Evolutionary conservation across 805 yeast species (phyloP).

Genomic region (Metschnikowia cubensis): DNA sequence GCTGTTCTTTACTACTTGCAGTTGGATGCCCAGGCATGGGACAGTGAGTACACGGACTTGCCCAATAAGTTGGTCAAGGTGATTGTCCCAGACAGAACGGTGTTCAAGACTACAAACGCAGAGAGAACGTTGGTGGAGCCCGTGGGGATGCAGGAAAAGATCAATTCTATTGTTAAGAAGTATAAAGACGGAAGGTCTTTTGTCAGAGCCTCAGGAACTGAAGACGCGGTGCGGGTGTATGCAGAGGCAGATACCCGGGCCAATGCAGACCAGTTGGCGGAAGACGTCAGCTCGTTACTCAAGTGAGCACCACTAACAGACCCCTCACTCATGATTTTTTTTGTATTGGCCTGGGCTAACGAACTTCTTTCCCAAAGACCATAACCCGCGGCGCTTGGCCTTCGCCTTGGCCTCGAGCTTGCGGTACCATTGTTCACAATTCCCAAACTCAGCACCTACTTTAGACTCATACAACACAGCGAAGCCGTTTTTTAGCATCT

Average conservation of each 20-base stretch:
- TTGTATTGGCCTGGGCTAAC: constrained; percentile 81
- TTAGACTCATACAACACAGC: constrained; percentile 88
- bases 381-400: constrained; percentile 56
- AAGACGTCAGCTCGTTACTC: constrained; percentile 27
- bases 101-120: constrained; percentile 83
- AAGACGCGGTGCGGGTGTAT: constrained; percentile 93
- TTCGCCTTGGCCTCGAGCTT: constrained; percentile 60
- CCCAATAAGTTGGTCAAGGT: constrained; percentile 85
- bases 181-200: constrained; percentile 72
- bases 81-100: constrained; percentile 73
- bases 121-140: constrained; percentile 82
- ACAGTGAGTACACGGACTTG: constrained; percentile 69
- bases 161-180: constrained; percentile 60
- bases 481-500: constrained; percentile 80
- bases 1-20: constrained; percentile 54
- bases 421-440: constrained; percentile 57
- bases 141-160: constrained; percentile 65
- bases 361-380: constrained; percentile 52
- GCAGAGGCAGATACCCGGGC: constrained; percentile 68
- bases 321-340: constrained; percentile 17
- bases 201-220: constrained; percentile 97
- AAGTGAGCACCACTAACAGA: background rate
- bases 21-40: constrained; percentile 70
- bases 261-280: constrained; percentile 27
- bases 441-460: constrained; percentile 80